These are phyloP conservation scores for Mercurialis annua DNA, from an alignment of 345 rosid species.

Conservation along the genomic window DNA sequence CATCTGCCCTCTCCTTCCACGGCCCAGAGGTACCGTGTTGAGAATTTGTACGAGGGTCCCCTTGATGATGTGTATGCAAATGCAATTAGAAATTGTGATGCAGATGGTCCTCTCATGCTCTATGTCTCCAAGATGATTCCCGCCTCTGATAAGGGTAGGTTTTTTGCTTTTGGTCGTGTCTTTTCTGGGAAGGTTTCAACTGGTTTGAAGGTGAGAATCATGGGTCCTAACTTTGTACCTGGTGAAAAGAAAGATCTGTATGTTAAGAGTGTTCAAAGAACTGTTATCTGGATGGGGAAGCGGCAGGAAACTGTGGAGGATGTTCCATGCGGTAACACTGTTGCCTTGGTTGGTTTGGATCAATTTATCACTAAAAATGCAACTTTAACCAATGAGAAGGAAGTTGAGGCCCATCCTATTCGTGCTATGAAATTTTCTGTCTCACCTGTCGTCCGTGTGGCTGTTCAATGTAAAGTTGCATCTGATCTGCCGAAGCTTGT, in stretches of 20 bases:
- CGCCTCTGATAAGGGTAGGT: slow-evolving; percentile 79
- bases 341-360: slow-evolving; percentile 79
- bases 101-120: slow-evolving; percentile 80
- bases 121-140: slow-evolving; percentile 93
- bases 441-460: slow-evolving; percentile 83
- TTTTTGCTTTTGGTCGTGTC: slow-evolving; percentile 84
- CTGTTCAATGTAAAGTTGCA: slow-evolving; percentile 82
- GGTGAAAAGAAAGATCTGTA: slow-evolving; percentile 82
- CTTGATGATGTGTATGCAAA: slow-evolving; percentile 67
- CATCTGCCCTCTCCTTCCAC: slow-evolving; percentile 71
- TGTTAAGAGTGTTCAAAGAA: slow-evolving; percentile 64
- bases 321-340: slow-evolving; percentile 90
- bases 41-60: slow-evolving; percentile 83
- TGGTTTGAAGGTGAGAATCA: slow-evolving; percentile 78
- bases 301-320: slow-evolving; percentile 81
- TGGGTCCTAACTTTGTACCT: slow-evolving; percentile 84
- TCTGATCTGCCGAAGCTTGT: slow-evolving; percentile 90
- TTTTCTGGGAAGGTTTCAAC: slow-evolving; percentile 70
- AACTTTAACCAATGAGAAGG: slow-evolving; percentile 75
- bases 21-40: slow-evolving; percentile 80
- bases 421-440: slow-evolving; percentile 93
- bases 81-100: slow-evolving; percentile 78
- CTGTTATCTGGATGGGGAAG: slow-evolving; percentile 94
- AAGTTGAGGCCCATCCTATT: slow-evolving; percentile 80
- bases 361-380: slow-evolving; percentile 80